Evolutionary conservation across 2,329 filamentous ascomycete genomes (phyloP).

Genomic region (Fusarium sublunatum): DNA sequence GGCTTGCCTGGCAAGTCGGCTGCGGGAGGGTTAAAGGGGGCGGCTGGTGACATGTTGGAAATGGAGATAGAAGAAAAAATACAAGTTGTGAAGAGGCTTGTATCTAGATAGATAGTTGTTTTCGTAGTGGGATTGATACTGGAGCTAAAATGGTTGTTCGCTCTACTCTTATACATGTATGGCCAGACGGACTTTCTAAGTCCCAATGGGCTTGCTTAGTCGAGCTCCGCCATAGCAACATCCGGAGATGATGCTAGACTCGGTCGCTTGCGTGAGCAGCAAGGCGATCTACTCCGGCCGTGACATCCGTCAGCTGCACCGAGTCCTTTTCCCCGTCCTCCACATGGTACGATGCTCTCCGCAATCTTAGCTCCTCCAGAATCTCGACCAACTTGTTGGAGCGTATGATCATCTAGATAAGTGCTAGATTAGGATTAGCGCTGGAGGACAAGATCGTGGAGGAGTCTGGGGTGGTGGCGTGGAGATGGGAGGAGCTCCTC

Average conservation of each 20-base stretch:
- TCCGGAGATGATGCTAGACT: slow-evolving; percentile 4
- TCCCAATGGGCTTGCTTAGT: neutral
- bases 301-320: neutral
- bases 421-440: neutral
- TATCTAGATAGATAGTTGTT: neutral
- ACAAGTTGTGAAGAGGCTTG: neutral
- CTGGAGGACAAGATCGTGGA: neutral
- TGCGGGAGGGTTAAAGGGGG: slow-evolving; percentile 56
- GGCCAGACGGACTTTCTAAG: neutral
- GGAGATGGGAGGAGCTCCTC: slow-evolving; percentile 24
- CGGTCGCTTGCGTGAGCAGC: no score
- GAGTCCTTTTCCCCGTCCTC: slow-evolving; percentile 1
- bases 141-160: slow-evolving; percentile 7
- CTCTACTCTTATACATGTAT: slow-evolving; percentile 20
- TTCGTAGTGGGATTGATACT: neutral
- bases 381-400: neutral
- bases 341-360: neutral
- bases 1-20: slow-evolving; percentile 55
- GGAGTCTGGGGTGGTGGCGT: neutral
- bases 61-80: neutral
- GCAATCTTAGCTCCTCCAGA: slow-evolving; percentile 1
- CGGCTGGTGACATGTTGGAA: slow-evolving; percentile 46
- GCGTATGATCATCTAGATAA: neutral
- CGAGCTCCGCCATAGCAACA: slow-evolving; percentile 15
- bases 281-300: neutral